phyloP scores from a whole-genome alignment of 2,329 filamentous ascomycete genomes.

The Exophiala sp. region DNA sequence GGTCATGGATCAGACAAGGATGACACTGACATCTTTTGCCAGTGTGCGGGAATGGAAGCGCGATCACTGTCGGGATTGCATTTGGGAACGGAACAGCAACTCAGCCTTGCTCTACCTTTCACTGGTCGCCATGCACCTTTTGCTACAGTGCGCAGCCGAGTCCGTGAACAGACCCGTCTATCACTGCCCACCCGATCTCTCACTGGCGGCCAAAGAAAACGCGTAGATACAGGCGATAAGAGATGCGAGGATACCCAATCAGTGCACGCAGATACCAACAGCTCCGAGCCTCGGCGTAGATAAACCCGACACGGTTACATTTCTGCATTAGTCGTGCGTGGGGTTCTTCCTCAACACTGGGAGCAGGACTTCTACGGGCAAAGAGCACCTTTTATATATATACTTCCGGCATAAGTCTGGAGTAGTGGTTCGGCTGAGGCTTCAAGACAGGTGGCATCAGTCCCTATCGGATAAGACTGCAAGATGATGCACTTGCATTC shows the following conservation, averaged over 20 bases:
- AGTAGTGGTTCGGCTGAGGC: too few relatives aligned
- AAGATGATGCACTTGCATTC: too few relatives aligned
- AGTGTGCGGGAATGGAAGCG: slow-evolving; percentile 3
- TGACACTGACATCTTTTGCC: slow-evolving; percentile 25
- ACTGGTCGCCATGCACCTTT: neutral
- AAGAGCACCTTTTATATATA: too few relatives aligned
- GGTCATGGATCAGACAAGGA: slow-evolving; percentile 20
- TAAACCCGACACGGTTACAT: too few relatives aligned
- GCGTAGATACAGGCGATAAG: neutral
- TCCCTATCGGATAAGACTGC: too few relatives aligned
- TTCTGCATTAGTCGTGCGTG: too few relatives aligned
- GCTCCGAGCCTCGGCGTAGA: neutral
- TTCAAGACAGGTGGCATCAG: too few relatives aligned
- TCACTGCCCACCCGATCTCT: neutral
- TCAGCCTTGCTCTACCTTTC: slow-evolving; percentile 11
- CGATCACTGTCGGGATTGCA: neutral
- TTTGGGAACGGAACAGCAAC: neutral
- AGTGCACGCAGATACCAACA: neutral
- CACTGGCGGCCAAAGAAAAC: neutral
- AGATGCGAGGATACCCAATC: neutral
- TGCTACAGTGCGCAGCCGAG: neutral
- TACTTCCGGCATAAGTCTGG: too few relatives aligned
- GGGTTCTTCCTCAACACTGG: too few relatives aligned
- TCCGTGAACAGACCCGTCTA: neutral
- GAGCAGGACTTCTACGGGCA: too few relatives aligned